phyloP scores from a whole-genome alignment of 352 stramenopile species.

The Plasmopara muralis region DNA sequence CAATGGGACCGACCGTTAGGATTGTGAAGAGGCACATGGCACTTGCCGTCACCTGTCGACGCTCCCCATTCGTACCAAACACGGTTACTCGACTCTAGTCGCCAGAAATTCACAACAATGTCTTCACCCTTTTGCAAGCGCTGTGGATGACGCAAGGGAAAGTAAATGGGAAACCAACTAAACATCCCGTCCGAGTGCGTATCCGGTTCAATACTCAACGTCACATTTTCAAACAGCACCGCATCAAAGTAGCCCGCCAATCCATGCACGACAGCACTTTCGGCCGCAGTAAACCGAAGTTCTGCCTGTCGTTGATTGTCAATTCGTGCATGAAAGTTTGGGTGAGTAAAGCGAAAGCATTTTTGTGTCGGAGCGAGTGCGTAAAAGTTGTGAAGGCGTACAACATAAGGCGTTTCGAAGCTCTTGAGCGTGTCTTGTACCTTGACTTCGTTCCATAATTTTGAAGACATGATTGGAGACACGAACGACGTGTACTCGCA shows the following conservation, averaged over 20 bases:
- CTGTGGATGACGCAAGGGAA: conserved; percentile 91
- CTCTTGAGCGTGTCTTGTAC: conserved; percentile 62
- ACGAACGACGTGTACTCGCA: conserved; percentile 92
- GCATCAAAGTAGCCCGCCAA: conserved; percentile 96
- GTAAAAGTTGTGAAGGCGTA: conserved; percentile 91
- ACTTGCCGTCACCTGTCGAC: conserved; percentile 34
- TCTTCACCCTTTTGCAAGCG: conserved; percentile 70
- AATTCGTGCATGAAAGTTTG: conserved; percentile 60
- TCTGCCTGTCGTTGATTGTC: conserved; percentile 80
- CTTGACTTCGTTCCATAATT: conserved; percentile 90
- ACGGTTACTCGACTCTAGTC: conserved; percentile 73
- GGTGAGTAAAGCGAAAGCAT: conserved; percentile 94
- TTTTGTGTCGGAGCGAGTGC: conserved; percentile 76
- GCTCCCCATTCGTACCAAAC: conserved; percentile 99
- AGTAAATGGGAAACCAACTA: conserved; percentile 99
- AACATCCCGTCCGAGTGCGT: conserved; percentile 98
- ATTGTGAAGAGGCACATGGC: conserved; percentile 91
- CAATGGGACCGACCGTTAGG: conserved; percentile 93
- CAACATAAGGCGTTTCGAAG: conserved; percentile 97
- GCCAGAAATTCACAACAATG: conserved; percentile 91
- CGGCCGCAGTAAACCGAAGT: conserved; percentile 44
- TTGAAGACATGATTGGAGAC: conserved; percentile 91
- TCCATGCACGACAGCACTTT: conserved; percentile 86
- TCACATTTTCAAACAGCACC: conserved; percentile 90
- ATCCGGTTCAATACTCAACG: conserved; percentile 92